Evolutionary conservation across 441 rosid genomes (phyloP).

Genomic region (Corymbia calophylla): DNA sequence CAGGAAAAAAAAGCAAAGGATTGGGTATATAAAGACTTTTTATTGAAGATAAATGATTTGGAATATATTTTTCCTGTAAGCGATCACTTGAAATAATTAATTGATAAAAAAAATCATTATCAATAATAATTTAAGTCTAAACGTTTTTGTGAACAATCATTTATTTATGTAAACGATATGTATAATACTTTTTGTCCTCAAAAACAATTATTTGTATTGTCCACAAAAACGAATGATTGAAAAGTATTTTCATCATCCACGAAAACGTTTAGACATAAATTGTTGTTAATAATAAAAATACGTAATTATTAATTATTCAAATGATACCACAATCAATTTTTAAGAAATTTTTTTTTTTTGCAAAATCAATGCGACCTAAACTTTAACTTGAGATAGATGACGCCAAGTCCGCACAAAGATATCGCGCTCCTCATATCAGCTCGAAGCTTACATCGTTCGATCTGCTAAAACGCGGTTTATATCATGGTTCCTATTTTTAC

Average conservation of each 20-base stretch:
- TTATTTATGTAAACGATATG: no score
- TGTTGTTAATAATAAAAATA: no score
- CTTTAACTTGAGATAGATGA: neutral
- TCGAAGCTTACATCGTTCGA: neutral
- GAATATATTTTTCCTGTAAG: no score
- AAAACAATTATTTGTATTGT: no score
- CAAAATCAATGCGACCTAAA: neutral
- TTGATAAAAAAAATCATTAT: no score
- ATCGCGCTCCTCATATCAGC: no score
- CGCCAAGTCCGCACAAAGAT: neutral
- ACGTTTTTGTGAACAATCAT: neutral
- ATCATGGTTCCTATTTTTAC: neutral
- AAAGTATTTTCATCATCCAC: neutral
- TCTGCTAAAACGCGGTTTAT: neutral
- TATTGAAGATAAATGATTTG: no score
- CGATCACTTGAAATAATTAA: neutral
- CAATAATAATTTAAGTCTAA: no score
- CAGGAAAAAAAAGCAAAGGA: neutral
- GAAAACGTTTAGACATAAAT: neutral
- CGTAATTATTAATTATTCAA: no score
- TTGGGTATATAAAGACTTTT: neutral
- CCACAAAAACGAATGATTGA: neutral
- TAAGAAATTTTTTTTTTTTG: neutral
- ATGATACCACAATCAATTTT: accelerated
- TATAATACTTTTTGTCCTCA: neutral